Evolutionary conservation across 371 early-diverging fungal genomes (phyloP), one percentile per base, ranked within the genome.

Genomic region (Caulochytrium protostelioides): DNA sequence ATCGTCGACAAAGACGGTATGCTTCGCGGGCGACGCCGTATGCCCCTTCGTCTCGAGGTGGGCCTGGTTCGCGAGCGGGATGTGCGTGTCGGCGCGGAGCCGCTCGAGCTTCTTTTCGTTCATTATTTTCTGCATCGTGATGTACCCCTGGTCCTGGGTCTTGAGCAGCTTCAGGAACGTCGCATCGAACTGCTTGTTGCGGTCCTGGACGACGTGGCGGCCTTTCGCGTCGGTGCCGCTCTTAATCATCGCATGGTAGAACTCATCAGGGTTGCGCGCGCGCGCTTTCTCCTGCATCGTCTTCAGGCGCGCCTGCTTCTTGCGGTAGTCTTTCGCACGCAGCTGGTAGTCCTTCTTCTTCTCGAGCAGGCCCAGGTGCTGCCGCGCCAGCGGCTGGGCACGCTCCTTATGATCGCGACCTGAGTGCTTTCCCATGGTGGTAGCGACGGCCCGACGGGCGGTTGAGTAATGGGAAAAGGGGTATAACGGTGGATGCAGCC

Each of bases 271-370:
- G 65, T 94, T 94, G 40, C 77, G 60, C 38, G 70, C 61, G 21
- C 70, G 52, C 3, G 95, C 95, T 52, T 83, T 84, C 44, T 79
- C 73, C 28, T 71, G 59, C 54, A 94, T 62, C 14, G 72, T 67
- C 55, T 76, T 78, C 35, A 94, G 59, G 27, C 71, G 62, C 25
- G 74, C 64, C 55, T 87, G 72, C 52, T 94, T 91, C 23, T 49
- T 50, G 52, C 83, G 78, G 53, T 68, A 89, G 59, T 92, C 84
- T 46, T 58, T 63, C 20, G 95, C 90, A 63, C 95, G 86, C 30
- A 85, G 68, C 20, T 81, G 66, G 63, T 94, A 94, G 57, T 94
- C 95, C 56, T 91, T 94, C 49, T 91, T 76, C 67, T 92, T 94
- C 47, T 94, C 95, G 19, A 94, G 67, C 10, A 86, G 57, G 4